Conservation (phyloP, 2,329 filamentous ascomycete genomes). For the Ophiostoma sp. region DNA sequence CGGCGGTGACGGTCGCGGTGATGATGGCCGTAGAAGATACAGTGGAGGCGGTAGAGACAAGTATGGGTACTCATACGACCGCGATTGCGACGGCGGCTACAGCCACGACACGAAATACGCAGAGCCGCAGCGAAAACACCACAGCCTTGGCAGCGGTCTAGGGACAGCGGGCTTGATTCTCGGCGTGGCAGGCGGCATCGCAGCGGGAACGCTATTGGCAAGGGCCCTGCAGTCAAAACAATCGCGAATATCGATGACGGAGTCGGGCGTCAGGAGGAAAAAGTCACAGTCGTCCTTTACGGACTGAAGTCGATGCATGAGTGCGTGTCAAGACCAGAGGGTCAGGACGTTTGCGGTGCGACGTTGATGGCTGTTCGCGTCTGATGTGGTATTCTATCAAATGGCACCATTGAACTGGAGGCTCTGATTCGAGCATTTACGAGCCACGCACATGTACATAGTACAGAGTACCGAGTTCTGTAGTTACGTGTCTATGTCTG, state of each 20-base stretch:
- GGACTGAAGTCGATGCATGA: background rate
- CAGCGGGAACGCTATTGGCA: conserved; percentile 20
- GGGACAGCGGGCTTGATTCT: conserved; percentile 18
- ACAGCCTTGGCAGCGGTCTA: background rate
- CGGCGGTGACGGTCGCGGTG: background rate
- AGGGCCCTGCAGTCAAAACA: background rate
- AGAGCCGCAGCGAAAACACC: background rate
- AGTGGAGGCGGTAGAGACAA: background rate
- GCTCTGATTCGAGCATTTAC: background rate
- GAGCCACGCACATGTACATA: background rate
- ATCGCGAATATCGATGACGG: background rate
- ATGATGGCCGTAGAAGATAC: background rate
- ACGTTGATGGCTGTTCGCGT: too few species aligned
- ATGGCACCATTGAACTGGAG: background rate
- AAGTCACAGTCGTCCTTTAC: background rate
- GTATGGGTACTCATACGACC: background rate
- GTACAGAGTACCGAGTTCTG: too few species aligned
- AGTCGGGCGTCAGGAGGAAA: background rate
- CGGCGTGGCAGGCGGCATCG: conserved; percentile 22
- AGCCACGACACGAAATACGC: background rate
- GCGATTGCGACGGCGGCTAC: background rate
- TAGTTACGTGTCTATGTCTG: background rate
- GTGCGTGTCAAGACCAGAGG: background rate
- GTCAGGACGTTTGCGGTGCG: too few species aligned
- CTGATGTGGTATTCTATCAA: background rate